A percentile compares a stretch with the other conserved stretches of the same genome.
Conservation (phyloP, 768 basidiomycete genomes). For the Phylloporus sp. region DNA sequence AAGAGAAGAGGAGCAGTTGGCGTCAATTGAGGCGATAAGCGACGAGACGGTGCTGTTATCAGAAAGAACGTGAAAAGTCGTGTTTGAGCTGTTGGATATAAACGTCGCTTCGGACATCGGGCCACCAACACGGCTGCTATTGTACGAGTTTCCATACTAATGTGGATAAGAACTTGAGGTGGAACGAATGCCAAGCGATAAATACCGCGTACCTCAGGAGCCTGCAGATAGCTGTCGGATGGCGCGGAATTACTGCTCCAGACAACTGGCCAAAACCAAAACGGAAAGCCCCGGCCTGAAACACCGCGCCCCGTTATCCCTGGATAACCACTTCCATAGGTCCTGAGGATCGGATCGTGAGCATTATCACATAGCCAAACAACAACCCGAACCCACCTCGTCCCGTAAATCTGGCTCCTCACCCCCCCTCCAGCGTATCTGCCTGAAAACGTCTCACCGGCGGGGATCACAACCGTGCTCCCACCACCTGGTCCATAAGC, state of each 20-base stretch:
- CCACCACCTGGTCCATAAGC: slow-evolving; percentile 36
- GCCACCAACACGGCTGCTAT: slow-evolving; percentile 50
- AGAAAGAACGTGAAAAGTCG: slow-evolving; percentile 44
- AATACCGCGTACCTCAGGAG: slow-evolving; percentile 37
- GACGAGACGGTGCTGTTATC: slow-evolving; percentile 46
- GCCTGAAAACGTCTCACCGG: slow-evolving; percentile 44
- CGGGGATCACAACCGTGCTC: slow-evolving; percentile 33
- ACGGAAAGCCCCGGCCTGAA: slow-evolving; percentile 52
- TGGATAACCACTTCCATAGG: slow-evolving; percentile 65
- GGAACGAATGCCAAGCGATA: not conserved
- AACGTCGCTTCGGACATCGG: slow-evolving; percentile 38
- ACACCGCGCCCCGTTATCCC: slow-evolving; percentile 45
- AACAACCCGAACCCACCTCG: slow-evolving; percentile 30
- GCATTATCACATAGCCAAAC: not conserved
- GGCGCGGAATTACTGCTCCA: slow-evolving; percentile 37
- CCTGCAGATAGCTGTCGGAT: slow-evolving; percentile 33
- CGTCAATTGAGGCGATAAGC: slow-evolving; percentile 39
- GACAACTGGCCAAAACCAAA: slow-evolving; percentile 61
- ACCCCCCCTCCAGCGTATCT: slow-evolving; percentile 52
- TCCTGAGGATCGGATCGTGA: slow-evolving; percentile 28
- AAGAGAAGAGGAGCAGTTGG: slow-evolving; percentile 43
- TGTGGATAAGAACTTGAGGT: slow-evolving; percentile 11
- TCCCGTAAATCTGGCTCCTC: slow-evolving; percentile 42
- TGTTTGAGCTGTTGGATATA: slow-evolving; percentile 34
- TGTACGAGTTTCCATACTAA: slow-evolving; percentile 45